Base-by-base conservation (phyloP, 75 land plant species). In the Sequoiadendron giganteum region DNA sequence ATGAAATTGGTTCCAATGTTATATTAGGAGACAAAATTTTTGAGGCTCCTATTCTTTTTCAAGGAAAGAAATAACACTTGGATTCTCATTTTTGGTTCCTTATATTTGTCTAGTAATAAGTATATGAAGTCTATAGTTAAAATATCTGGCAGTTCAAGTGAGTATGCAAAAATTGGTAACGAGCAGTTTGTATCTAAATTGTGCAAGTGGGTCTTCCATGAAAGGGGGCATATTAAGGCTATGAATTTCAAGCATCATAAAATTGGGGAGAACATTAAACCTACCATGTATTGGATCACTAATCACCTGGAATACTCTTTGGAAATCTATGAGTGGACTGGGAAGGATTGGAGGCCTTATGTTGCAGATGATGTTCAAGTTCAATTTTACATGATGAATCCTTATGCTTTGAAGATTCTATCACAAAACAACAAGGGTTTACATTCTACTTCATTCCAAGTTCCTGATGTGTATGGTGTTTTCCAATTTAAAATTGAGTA, bases 341-440 rank as follows among this genome's bases (percentile, higher is more conserved):
- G 99, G 40, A 92, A 90, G 75, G 93, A 91, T 83, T 98, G 99
- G 99, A 92, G 93, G 82, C 99, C 99, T 88, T 98, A 98, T 85
- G 90, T 94, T 49, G 93, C 99, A n/a, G 91, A 97, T 93, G 99
- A 98, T 90, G 97, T 98, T 49, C 99, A 98, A 91, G 96, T 98
- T 61, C 97, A 98, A 88, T 98, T 98, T 87, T 98, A 97, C 92
- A 97, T 98, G 99, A 98, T 98, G 99, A 98, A 97, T 86, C 99
- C 99, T 48, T 98, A 98, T 92, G 94, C 97, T 72, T 86, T 97
- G 87, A 98, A 97, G 89, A 98, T 94, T 25, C 88, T 98, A 86
- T 89, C 94, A 3, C 93, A 92, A 56, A 86, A 97, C 72, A 85
- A 93, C 36, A 94, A 98, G 93, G 99, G 99, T 49, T 88, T 91